A percentile compares a stretch with the other conserved stretches of the same genome.
phyloP scores from a whole-genome alignment of 78 protist genomes.

The Monosiga brevicollis region DNA sequence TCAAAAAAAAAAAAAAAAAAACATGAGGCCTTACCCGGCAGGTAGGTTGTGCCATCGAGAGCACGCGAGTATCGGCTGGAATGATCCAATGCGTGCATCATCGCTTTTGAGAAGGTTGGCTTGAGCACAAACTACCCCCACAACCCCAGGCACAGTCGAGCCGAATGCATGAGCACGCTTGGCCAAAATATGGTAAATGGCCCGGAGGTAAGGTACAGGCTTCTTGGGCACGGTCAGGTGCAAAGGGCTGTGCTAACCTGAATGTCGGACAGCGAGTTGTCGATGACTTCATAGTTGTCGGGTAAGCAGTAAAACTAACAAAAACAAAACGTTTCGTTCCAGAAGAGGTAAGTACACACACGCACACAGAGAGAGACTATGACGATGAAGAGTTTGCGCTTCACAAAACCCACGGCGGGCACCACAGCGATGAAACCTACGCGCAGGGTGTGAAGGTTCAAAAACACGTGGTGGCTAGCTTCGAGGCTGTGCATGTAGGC shows the following conservation, averaged over 20 bases:
- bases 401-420: too few species aligned
- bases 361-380: neutral
- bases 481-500: constrained; percentile 88
- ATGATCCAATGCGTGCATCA: constrained; percentile 22
- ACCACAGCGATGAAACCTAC: neutral
- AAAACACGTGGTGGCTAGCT: constrained; percentile 80
- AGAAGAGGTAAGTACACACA: neutral
- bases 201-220: too few species aligned
- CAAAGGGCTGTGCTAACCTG: too few species aligned
- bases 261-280: constrained; percentile 86
- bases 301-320: constrained; percentile 89
- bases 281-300: constrained; percentile 89
- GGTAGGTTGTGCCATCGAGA: constrained; percentile 48
- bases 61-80: neutral
- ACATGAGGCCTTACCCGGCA: constrained; percentile 22
- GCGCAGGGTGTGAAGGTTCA: constrained; percentile 59
- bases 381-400: too few species aligned
- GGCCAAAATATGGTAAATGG: too few species aligned
- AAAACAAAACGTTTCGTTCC: too few species aligned
- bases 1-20: neutral
- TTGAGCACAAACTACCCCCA: neutral
- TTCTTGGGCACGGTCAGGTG: neutral
- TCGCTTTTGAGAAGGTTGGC: neutral
- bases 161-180: too few species aligned
- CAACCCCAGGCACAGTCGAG: too few species aligned